These are phyloP conservation scores for Gymnopilus junonius DNA, from an alignment of 768 basidiomycete species.

Conservation along the genomic window DNA sequence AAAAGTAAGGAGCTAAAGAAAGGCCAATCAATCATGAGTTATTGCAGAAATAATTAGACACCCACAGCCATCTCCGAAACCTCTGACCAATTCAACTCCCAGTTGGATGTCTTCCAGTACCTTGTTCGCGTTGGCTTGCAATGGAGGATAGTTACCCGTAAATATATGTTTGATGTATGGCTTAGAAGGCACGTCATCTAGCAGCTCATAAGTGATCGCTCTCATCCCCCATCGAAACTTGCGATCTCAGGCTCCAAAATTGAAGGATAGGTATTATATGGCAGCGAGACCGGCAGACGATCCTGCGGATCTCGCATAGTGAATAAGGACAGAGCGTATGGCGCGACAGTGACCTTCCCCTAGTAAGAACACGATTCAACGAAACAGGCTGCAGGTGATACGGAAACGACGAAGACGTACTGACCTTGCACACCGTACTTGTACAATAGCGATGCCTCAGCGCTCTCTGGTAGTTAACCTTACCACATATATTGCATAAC, in stretches of 20 bases:
- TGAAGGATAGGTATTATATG: slow-evolving; percentile 33
- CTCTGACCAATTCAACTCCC: slow-evolving; percentile 32
- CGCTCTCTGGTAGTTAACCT: slow-evolving; percentile 48
- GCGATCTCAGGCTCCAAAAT: slow-evolving; percentile 15
- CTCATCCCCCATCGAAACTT: slow-evolving; percentile 37
- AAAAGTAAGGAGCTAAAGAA: slow-evolving; percentile 36
- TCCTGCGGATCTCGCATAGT: slow-evolving; percentile 41
- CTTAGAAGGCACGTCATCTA: not conserved
- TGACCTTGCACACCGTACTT: slow-evolving; percentile 44
- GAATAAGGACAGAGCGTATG: slow-evolving; percentile 33
- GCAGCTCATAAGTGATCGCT: slow-evolving; percentile 35
- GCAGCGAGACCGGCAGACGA: slow-evolving; percentile 31
- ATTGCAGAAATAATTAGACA: not conserved
- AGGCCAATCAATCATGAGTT: not conserved
- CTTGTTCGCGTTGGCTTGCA: slow-evolving; percentile 43
- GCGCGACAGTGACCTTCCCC: slow-evolving; percentile 1
- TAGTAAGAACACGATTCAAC: not conserved
- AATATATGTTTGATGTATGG: slow-evolving; percentile 47
- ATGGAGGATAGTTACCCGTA: slow-evolving; percentile 44
- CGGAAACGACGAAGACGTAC: slow-evolving; percentile 6
- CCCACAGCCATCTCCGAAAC: slow-evolving; percentile 31
- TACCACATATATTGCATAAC: slow-evolving; percentile 52
- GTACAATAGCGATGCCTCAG: slow-evolving; percentile 53
- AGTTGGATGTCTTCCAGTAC: slow-evolving; percentile 46
- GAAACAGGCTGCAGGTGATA: not conserved